phyloP scores from a whole-genome alignment of 2,329 filamentous ascomycete genomes.

The Clonostachys solani region DNA sequence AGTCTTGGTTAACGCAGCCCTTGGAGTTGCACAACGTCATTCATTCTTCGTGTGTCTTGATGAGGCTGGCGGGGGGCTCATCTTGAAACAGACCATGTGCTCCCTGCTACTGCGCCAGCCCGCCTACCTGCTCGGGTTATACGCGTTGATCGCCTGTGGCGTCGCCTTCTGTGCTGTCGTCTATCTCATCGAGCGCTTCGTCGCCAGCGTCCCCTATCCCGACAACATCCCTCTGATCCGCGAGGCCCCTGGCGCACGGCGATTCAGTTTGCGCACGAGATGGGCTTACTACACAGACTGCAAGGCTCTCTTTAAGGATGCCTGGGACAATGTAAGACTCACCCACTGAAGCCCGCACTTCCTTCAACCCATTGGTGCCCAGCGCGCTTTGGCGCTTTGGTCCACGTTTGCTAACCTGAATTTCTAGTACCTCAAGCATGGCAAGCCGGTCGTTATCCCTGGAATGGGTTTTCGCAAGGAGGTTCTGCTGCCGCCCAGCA shows the following conservation, averaged over 20 bases:
- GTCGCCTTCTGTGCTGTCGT: constrained; percentile 3
- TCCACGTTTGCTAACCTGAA: neutral
- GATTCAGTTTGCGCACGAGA: constrained; percentile 21
- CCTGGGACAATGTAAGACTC: constrained; percentile 18
- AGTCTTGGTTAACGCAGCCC: too few relatives aligned
- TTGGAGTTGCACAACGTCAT: too few relatives aligned
- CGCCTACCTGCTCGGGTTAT: too few relatives aligned
- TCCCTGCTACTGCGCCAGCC: neutral
- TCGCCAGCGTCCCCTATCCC: constrained; percentile 15
- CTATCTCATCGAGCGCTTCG: constrained; percentile 10
- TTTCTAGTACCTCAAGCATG: constrained; percentile 32
- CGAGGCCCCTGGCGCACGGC: constrained; percentile 12
- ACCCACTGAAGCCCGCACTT: too few relatives aligned
- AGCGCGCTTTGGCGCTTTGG: neutral
- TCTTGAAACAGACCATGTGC: neutral
- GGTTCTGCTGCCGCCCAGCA: constrained; percentile 32
- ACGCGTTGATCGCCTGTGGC: neutral
- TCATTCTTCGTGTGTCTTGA: too few relatives aligned
- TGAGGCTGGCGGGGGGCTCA: too few relatives aligned
- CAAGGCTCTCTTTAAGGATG: constrained; percentile 17
- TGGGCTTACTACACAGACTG: constrained; percentile 21
- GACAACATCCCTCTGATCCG: constrained; percentile 14
- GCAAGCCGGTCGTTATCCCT: constrained; percentile 33
- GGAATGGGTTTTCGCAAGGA: constrained; percentile 31
- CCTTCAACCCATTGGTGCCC: neutral